phyloP scores from a whole-genome alignment of 495 filamentous ascomycete genomes.

The Penicillium lividum region DNA sequence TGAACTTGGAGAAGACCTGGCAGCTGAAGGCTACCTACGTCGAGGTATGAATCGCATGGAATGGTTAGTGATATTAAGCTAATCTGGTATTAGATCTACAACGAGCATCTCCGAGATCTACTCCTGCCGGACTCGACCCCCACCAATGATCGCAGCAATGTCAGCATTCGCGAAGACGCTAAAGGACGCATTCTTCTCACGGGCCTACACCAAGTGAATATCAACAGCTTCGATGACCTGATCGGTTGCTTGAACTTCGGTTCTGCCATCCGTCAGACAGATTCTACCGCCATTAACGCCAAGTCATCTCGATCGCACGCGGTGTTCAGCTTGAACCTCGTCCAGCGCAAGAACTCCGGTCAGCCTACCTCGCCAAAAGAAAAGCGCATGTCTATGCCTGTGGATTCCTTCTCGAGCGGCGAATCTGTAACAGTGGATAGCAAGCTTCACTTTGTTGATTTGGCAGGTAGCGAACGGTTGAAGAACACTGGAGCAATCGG shows the following conservation, averaged over 20 bases:
- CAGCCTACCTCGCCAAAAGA: slow-evolving; percentile 58
- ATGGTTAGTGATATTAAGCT: too few relatives aligned
- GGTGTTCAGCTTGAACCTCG: slow-evolving; percentile 92
- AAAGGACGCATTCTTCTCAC: slow-evolving; percentile 95
- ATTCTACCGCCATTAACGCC: slow-evolving; percentile 98
- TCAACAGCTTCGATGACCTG: slow-evolving; percentile 91
- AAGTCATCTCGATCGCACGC: slow-evolving; percentile 98
- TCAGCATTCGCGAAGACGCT: slow-evolving; percentile 89
- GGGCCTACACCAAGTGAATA: slow-evolving; percentile 80
- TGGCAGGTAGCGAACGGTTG: slow-evolving; percentile 93
- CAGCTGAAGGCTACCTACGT: slow-evolving; percentile 95
- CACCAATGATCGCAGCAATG: slow-evolving; percentile 64
- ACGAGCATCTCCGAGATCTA: slow-evolving; percentile 91
- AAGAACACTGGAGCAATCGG: slow-evolving; percentile 97
- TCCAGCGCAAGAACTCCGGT: slow-evolving; percentile 74
- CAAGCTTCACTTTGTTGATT: slow-evolving; percentile 98
- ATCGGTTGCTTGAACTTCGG: slow-evolving; percentile 87
- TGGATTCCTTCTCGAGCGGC: slow-evolving; percentile 72
- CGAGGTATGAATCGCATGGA: slow-evolving; percentile 41
- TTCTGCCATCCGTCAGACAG: slow-evolving; percentile 92
- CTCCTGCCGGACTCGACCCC: slow-evolving; percentile 76
- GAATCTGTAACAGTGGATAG: slow-evolving; percentile 89
- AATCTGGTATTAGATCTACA: slow-evolving; percentile 67
- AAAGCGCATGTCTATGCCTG: slow-evolving; percentile 86
- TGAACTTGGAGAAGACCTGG: slow-evolving; percentile 75